phyloP scores from a whole-genome alignment of 495 filamentous ascomycete species.

The Talaromyces nanjingensis region DNA sequence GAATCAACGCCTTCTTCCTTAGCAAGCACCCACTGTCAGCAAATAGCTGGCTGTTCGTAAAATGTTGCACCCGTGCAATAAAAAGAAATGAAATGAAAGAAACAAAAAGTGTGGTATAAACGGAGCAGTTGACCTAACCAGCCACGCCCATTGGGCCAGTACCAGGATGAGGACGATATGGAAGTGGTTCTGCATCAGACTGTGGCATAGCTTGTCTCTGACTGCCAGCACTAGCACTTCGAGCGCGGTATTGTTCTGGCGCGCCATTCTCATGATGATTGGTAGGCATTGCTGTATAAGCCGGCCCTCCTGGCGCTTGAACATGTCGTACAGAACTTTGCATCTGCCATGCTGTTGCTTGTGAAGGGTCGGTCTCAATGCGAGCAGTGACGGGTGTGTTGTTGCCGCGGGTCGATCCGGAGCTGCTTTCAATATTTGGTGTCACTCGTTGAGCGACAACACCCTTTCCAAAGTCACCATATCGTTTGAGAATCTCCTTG shows the following conservation, averaged over 20 bases:
- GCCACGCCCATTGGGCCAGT: slow-evolving; percentile 41
- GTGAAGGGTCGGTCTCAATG: slow-evolving; percentile 72
- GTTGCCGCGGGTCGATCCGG: slow-evolving; percentile 31
- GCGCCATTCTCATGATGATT: slow-evolving; percentile 20
- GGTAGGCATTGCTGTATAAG: slow-evolving; percentile 23
- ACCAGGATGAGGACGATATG: slow-evolving; percentile 35
- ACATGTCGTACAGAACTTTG: slow-evolving; percentile 77
- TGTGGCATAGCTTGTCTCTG: slow-evolving; percentile 20
- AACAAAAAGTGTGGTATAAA: slow-evolving; percentile 10
- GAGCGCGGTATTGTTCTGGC: slow-evolving; percentile 27
- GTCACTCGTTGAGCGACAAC: slow-evolving; percentile 50
- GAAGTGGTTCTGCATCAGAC: slow-evolving; percentile 26
- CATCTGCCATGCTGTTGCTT: slow-evolving; percentile 65
- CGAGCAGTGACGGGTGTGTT: slow-evolving; percentile 40
- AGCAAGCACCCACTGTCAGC: slow-evolving; percentile 6
- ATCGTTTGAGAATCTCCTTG: slow-evolving; percentile 91
- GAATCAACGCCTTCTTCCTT: slow-evolving; percentile 9
- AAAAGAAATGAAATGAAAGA: slow-evolving; percentile 14
- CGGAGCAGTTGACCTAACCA: slow-evolving; percentile 17
- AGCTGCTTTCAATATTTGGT: slow-evolving; percentile 47
- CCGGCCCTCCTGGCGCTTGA: slow-evolving; percentile 48
- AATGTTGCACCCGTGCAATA: slow-evolving; percentile 1
- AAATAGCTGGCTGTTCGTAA: not conserved
- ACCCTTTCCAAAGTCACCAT: slow-evolving; percentile 64
- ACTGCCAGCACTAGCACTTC: slow-evolving; percentile 36